Evolutionary conservation across 2,329 filamentous ascomycete genomes (phyloP), one percentile per base, ranked within the genome.

Genomic region (Aspergillus sp.): DNA sequence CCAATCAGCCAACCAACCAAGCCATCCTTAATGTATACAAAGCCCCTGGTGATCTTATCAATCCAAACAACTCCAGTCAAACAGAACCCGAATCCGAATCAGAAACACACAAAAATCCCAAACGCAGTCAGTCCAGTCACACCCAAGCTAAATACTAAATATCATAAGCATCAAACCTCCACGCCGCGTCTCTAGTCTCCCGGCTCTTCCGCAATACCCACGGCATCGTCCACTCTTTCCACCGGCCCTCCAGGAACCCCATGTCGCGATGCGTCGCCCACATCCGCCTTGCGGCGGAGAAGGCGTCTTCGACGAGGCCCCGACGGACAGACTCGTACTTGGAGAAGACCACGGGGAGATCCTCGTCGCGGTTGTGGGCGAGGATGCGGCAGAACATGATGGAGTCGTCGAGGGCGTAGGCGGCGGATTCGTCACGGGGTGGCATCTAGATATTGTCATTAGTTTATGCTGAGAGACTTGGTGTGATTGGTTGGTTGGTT

Each of bases 341-440:
- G 7, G 62, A 39, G 48, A 75, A 75, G 1, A 68, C 56, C 3
- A 64, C 56, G 8, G 44, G 21, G 14, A 72, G 58, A 9, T 70
- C 62, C 8, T 67, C 60, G 31, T 63, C 50, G 21, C 67, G 57
- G 54, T 72, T 64, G 5, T 65, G 57, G 3, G 68, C 59, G 14
- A 77, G 58, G 23, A 71, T 65, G 2, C 71, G 70, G 14, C 73
- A 68, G 57, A 78, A 69, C 4, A 77, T 62, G 37, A 78, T 69
- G 7, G 70, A 69, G 50, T 77, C 75, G 58, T 77, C 75, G n/a
- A 78, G 68, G 3, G 73, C 73, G 41, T 74, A 71, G 1, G 73
- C 71, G 12, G 73, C 73, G 5, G 72, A 75, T 68, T 78, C 75
- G 51, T 75, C 75, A 40, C 73, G 73, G 0, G 75, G 75, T 17